A percentile compares a stretch with the other conserved stretches of the same genome.
Conservation (phyloP, 352 stramenopile genomes). For the Lagenidium sp. region DNA sequence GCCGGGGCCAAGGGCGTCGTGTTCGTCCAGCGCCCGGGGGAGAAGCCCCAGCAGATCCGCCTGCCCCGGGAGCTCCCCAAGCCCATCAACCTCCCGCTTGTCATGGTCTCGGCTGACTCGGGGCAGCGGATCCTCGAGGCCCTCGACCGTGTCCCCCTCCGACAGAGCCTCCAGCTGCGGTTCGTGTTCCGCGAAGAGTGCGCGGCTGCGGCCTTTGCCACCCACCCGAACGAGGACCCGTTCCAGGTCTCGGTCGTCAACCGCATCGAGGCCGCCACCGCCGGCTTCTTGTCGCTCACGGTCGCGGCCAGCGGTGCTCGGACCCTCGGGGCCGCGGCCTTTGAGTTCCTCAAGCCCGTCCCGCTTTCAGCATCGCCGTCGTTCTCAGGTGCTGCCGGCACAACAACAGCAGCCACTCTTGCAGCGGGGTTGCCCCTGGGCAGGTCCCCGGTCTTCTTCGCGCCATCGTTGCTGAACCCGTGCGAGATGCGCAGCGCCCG, state of each 20-base stretch:
- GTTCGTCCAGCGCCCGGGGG: slow-evolving; percentile 40
- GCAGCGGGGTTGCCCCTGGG: no score
- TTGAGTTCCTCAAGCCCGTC: slow-evolving; percentile 22
- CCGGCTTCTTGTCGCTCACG: slow-evolving; percentile 45
- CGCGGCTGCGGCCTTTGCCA: slow-evolving; percentile 25
- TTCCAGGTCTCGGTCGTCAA: slow-evolving; percentile 24
- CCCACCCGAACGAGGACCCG: slow-evolving; percentile 33
- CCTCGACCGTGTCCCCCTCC: slow-evolving; percentile 18
- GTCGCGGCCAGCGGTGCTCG: slow-evolving; percentile 29
- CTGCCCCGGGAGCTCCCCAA: slow-evolving; percentile 31
- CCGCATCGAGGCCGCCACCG: slow-evolving; percentile 26
- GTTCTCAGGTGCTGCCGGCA: no score
- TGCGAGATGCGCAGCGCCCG: slow-evolving; percentile 21
- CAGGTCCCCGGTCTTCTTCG: slow-evolving; percentile 22
- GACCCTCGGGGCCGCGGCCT: slow-evolving; percentile 18
- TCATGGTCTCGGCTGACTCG: slow-evolving; percentile 61
- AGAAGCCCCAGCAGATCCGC: slow-evolving; percentile 47
- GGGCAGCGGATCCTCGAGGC: slow-evolving; percentile 33
- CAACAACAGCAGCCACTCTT: no score
- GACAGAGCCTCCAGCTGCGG: slow-evolving; percentile 26
- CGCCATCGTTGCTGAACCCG: slow-evolving; percentile 17
- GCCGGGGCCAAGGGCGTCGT: slow-evolving; percentile 48
- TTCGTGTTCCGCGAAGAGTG: slow-evolving; percentile 52
- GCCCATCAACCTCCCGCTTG: slow-evolving; percentile 36
- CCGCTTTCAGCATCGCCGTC: no score